These are phyloP conservation scores for Diphasiastrum complanatum DNA, from an alignment of 83 land plant species.

Conservation along the genomic window DNA sequence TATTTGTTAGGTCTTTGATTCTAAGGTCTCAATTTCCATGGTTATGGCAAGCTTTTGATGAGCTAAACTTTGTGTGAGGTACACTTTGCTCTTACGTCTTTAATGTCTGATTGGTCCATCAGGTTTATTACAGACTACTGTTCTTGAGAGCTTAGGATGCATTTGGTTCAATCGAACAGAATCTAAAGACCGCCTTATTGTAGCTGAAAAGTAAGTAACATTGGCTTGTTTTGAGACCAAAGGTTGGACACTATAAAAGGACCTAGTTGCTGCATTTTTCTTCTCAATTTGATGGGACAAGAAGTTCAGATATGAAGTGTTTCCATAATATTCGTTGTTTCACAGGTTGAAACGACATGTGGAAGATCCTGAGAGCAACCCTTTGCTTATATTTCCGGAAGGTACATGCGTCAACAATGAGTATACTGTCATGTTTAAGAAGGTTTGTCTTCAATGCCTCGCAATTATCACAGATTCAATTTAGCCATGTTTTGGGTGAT, in stretches of 20 bases:
- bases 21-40: too few relatives aligned
- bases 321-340: background rate
- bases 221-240: too few relatives aligned
- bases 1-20: too few relatives aligned
- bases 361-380: slow-evolving; percentile 67
- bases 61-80: too few relatives aligned
- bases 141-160: slow-evolving; percentile 86
- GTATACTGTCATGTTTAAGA: slow-evolving; percentile 93
- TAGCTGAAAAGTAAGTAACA: slow-evolving; percentile 63
- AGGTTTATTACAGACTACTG: slow-evolving; percentile 80
- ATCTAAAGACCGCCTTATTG: slow-evolving; percentile 78
- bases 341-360: slow-evolving; percentile 54
- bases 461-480: too few relatives aligned
- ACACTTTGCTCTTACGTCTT: background rate
- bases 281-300: too few relatives aligned
- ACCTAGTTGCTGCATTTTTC: too few relatives aligned
- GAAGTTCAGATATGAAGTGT: too few relatives aligned
- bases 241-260: too few relatives aligned
- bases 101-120: background rate
- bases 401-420: slow-evolving; percentile 97
- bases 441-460: slow-evolving; percentile 40
- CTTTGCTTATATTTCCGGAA: slow-evolving; percentile 92
- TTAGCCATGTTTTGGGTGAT: too few relatives aligned
- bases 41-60: too few relatives aligned
- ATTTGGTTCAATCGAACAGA: slow-evolving; percentile 97